Conservation (phyloP, 177 flowering plant species). For the Vitis hybrid region DNA sequence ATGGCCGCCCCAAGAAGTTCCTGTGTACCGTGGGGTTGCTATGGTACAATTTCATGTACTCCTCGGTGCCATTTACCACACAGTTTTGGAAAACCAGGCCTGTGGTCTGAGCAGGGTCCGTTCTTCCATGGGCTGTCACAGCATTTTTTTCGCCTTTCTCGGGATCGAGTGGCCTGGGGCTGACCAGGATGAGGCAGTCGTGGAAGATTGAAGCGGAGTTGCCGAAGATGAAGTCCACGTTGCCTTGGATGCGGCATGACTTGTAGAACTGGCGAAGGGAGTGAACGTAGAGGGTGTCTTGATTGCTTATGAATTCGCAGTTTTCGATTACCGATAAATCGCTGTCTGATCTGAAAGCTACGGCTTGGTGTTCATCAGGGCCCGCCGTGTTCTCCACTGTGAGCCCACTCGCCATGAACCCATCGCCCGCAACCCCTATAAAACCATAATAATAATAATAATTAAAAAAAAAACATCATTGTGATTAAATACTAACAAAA, state of each 20-base stretch:
- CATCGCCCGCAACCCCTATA: constrained; percentile 74
- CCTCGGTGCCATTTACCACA: constrained; percentile 61
- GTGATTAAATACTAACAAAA: too few species aligned
- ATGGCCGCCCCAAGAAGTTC: constrained; percentile 78
- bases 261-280: constrained; percentile 78
- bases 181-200: constrained; percentile 50
- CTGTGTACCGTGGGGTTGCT: constrained; percentile 53
- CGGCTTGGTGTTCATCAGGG: constrained; percentile 78
- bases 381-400: constrained; percentile 88
- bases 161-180: constrained; percentile 53
- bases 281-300: constrained; percentile 82
- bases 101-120: constrained; percentile 65
- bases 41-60: constrained; percentile 49
- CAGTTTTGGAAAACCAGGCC: constrained; percentile 71
- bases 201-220: constrained; percentile 70
- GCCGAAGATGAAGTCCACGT: constrained; percentile 87
- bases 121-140: constrained; percentile 72
- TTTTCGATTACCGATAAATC: constrained; percentile 63
- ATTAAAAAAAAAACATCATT: too few species aligned
- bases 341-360: constrained; percentile 75
- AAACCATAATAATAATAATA: too few species aligned
- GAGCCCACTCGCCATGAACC: constrained; percentile 76
- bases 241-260: constrained; percentile 69
- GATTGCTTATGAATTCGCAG: constrained; percentile 82
- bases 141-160: constrained; percentile 68